phyloP scores from a whole-genome alignment of 2,329 filamentous ascomycete species.

The Beauveria rudraprayagi region DNA sequence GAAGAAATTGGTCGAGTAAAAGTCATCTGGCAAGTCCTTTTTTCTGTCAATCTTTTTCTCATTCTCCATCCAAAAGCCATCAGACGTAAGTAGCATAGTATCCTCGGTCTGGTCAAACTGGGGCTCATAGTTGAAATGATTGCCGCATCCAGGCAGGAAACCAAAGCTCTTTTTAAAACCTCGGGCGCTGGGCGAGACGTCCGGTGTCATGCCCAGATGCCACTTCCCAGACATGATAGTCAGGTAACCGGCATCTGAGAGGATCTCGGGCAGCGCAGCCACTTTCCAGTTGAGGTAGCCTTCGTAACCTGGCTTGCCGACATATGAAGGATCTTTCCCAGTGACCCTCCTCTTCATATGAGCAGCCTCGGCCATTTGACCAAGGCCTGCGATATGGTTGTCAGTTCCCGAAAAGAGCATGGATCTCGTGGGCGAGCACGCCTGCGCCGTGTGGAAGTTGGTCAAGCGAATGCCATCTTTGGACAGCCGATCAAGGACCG shows the following conservation, averaged over 20 bases:
- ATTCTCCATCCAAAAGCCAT: conserved; percentile 19
- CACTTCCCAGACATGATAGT: conserved; percentile 57
- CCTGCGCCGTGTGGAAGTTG: conserved; percentile 42
- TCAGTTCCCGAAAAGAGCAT: conserved; percentile 52
- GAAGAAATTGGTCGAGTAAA: conserved; percentile 47
- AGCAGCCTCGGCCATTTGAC: conserved; percentile 22
- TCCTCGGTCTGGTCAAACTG: conserved; percentile 21
- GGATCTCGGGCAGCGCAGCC: conserved; percentile 48
- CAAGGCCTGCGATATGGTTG: conserved; percentile 50
- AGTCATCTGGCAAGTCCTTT: conserved; percentile 35
- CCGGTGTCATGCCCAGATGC: conserved; percentile 52
- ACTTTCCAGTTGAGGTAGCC: conserved; percentile 55
- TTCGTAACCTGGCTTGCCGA: conserved; percentile 53
- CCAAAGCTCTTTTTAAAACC: conserved; percentile 54
- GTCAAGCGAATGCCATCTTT: neutral
- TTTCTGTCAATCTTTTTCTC: neutral
- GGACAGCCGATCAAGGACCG: conserved; percentile 44
- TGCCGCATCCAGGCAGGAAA: conserved; percentile 51
- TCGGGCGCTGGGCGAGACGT: conserved; percentile 45
- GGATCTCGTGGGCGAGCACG: neutral
- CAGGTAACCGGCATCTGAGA: conserved; percentile 50
- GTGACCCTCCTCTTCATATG: conserved; percentile 2
- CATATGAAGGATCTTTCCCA: conserved; percentile 29
- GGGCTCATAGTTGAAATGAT: conserved; percentile 43
- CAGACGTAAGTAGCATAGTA: conserved; percentile 26